These are phyloP conservation scores for Monocercomonoides exilis DNA, from an alignment of 78 protist species.

Conservation along the genomic window DNA sequence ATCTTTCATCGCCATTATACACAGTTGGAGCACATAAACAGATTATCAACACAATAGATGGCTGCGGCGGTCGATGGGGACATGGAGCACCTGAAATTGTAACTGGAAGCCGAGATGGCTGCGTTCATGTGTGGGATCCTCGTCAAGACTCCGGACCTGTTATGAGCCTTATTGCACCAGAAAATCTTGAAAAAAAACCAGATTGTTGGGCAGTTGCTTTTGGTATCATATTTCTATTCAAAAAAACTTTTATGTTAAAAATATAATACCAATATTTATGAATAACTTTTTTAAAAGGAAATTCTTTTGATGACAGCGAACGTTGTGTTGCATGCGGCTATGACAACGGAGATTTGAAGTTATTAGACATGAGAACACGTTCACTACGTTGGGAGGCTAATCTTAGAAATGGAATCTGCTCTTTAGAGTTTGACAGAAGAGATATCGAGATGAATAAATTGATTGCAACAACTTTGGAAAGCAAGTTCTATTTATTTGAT, in stretches of 20 bases:
- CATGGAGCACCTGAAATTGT: slow-evolving; percentile 66
- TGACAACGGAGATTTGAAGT: slow-evolving; percentile 72
- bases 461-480: slow-evolving; percentile 41
- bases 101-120: slow-evolving; percentile 56
- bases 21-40: slow-evolving; percentile 24
- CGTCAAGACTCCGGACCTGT: slow-evolving; percentile 48
- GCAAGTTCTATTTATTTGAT: slow-evolving; percentile 27
- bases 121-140: slow-evolving; percentile 55
- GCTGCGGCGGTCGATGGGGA: slow-evolving; percentile 40
- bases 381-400: slow-evolving; percentile 20
- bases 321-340: slow-evolving; percentile 53
- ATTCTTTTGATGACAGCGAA: slow-evolving; percentile 6
- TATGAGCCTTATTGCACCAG: slow-evolving; percentile 35
- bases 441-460: slow-evolving; percentile 57
- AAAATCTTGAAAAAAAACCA: background rate
- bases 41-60: slow-evolving; percentile 55
- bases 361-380: slow-evolving; percentile 46
- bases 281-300: background rate
- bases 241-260: background rate
- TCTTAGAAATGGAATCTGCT: slow-evolving; percentile 26
- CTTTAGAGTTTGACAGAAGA: slow-evolving; percentile 51
- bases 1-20: background rate
- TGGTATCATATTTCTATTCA: slow-evolving; percentile 25
- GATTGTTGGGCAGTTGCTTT: slow-evolving; percentile 70
- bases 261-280: background rate